phyloP scores from a whole-genome alignment of 768 basidiomycete genomes.

The Rhizopogon sp. region DNA sequence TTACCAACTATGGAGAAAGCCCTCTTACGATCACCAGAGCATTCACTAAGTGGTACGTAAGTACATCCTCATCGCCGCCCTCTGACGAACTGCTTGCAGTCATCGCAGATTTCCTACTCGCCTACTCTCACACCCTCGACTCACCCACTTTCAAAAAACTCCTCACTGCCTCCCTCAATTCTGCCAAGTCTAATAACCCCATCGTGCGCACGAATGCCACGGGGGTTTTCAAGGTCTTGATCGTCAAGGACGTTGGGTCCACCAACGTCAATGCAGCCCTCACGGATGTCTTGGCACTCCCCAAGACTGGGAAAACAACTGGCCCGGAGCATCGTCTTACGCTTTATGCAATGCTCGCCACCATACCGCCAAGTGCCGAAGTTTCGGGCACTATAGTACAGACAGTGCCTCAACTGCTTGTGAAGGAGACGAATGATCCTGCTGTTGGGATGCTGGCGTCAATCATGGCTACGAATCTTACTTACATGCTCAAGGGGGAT shows the following conservation, averaged over 20 bases:
- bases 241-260: constrained; percentile 27
- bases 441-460: constrained; percentile 50
- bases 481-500: constrained; percentile 41
- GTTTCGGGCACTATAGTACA: constrained; percentile 42
- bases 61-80: background rate
- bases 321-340: constrained; percentile 83
- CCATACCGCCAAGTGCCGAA: constrained; percentile 41
- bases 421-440: constrained; percentile 77
- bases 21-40: constrained; percentile 77
- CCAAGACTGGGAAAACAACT: constrained; percentile 79
- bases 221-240: constrained; percentile 50
- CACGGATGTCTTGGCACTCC: constrained; percentile 65
- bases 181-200: constrained; percentile 70
- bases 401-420: constrained; percentile 38
- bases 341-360: constrained; percentile 73
- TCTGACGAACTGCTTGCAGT: constrained; percentile 30
- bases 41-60: constrained; percentile 55
- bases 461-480: constrained; percentile 57
- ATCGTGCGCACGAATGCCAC: constrained; percentile 52
- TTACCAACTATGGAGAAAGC: constrained; percentile 78
- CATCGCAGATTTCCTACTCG: constrained; percentile 51
- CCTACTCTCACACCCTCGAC: constrained; percentile 48
- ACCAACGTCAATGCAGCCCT: constrained; percentile 43
- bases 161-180: constrained; percentile 55
- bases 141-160: constrained; percentile 46